phyloP scores from a whole-genome alignment of 2,329 filamentous ascomycete species.

The Aspergillus tanneri region DNA sequence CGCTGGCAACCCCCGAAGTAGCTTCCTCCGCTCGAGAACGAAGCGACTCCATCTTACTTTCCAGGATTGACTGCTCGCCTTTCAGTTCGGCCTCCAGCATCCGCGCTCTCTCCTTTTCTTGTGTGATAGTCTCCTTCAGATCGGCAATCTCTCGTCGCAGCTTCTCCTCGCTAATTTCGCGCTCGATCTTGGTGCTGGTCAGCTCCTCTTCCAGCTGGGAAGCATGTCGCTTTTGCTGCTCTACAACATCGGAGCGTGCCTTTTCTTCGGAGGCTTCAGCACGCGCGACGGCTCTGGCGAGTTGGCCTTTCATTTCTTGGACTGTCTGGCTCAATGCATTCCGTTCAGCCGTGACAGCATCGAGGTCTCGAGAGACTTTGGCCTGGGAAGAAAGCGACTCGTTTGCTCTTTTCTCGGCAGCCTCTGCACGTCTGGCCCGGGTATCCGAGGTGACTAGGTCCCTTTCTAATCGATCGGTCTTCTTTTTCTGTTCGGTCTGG shows the following conservation, averaged over 20 bases:
- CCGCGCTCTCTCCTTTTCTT: slow-evolving; percentile 68
- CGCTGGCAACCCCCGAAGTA: slow-evolving; percentile 75
- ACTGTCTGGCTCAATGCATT: slow-evolving; percentile 65
- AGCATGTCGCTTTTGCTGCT: slow-evolving; percentile 60
- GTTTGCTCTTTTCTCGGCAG: slow-evolving; percentile 55
- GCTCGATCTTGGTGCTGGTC: slow-evolving; percentile 67
- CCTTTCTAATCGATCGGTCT: slow-evolving; percentile 61
- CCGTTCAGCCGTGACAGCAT: slow-evolving; percentile 61
- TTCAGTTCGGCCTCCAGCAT: slow-evolving; percentile 74
- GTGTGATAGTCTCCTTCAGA: slow-evolving; percentile 69
- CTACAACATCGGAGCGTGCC: slow-evolving; percentile 65
- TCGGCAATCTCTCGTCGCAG: slow-evolving; percentile 67
- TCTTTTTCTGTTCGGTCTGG: slow-evolving; percentile 52
- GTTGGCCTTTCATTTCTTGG: slow-evolving; percentile 65
- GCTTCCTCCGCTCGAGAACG: slow-evolving; percentile 84
- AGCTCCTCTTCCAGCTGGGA: slow-evolving; percentile 64
- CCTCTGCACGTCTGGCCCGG: slow-evolving; percentile 61
- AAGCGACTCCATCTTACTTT: slow-evolving; percentile 86
- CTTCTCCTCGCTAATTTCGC: slow-evolving; percentile 70
- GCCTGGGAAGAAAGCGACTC: slow-evolving; percentile 55
- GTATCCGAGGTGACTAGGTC: slow-evolving; percentile 51
- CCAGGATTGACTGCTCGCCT: slow-evolving; percentile 71
- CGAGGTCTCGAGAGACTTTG: slow-evolving; percentile 58
- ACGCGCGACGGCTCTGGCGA: slow-evolving; percentile 66
- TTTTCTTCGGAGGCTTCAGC: slow-evolving; percentile 67